phyloP scores from a whole-genome alignment of 75 land plant species.

The Selaginella tamariscina region DNA sequence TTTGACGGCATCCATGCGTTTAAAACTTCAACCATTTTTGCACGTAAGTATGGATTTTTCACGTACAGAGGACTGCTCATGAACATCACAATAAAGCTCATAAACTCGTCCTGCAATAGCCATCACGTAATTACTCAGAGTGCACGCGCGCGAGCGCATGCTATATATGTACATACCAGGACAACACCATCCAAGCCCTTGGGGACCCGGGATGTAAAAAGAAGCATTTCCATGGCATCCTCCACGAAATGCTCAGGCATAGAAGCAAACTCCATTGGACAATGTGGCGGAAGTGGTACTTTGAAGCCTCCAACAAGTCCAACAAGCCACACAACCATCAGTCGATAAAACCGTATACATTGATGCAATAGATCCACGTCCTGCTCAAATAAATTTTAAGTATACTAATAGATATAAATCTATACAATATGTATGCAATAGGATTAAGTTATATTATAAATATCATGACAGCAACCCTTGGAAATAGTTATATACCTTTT shows the following conservation, averaged over 20 bases:
- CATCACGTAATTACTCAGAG: neutral
- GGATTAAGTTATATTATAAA: too few species aligned
- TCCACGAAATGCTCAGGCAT: slow-evolving; percentile 98
- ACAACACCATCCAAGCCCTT: slow-evolving; percentile 73
- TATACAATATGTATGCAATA: too few species aligned
- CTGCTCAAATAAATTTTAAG: too few species aligned
- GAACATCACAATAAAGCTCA: slow-evolving; percentile 98
- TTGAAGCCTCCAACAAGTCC: slow-evolving; percentile 78
- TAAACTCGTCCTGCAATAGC: slow-evolving; percentile 76
- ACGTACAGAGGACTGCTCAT: slow-evolving; percentile 89
- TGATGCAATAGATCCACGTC: slow-evolving; percentile 62
- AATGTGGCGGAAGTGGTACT: slow-evolving; percentile 69
- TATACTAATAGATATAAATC: too few species aligned
- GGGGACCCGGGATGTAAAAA: slow-evolving; percentile 74
- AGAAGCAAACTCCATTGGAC: slow-evolving; percentile 88
- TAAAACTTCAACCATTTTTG: slow-evolving; percentile 98
- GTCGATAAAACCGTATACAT: slow-evolving; percentile 62
- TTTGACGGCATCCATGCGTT: slow-evolving; percentile 91
- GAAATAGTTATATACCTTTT: too few species aligned
- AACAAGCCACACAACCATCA: slow-evolving; percentile 83
- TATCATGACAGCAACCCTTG: too few species aligned
- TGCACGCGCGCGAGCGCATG: too few species aligned
- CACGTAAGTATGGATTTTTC: slow-evolving; percentile 84
- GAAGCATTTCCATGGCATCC: slow-evolving; percentile 86
- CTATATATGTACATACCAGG: slow-evolving; percentile 35